Conservation (phyloP, 805 yeast genomes). For the Lachancea sp. region DNA sequence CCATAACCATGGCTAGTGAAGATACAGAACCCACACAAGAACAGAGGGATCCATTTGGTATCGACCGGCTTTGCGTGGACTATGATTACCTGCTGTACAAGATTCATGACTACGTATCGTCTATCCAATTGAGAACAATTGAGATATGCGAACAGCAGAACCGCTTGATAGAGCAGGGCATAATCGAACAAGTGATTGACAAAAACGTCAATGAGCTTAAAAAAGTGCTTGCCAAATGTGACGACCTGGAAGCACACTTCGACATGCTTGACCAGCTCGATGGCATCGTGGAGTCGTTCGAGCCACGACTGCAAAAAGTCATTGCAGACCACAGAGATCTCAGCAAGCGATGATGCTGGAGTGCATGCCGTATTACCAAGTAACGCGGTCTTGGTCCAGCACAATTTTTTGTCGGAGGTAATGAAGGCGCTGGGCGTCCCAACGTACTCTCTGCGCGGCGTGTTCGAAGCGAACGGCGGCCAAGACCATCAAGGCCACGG, state of each 20-base stretch:
- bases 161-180: slow-evolving; percentile 21
- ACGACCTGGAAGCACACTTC: slow-evolving; percentile 45
- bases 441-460: slow-evolving; percentile 19
- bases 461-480: slow-evolving; percentile 28
- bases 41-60: slow-evolving; percentile 50
- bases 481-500: slow-evolving; percentile 26
- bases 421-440: slow-evolving; percentile 23
- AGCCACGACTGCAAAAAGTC: slow-evolving; percentile 29
- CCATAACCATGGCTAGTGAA: not conserved
- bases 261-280: slow-evolving; percentile 47
- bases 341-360: not conserved
- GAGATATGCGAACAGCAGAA: slow-evolving; percentile 23
- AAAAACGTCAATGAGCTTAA: slow-evolving; percentile 38
- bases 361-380: slow-evolving; percentile 16
- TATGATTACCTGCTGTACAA: slow-evolving; percentile 61
- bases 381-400: slow-evolving; percentile 19
- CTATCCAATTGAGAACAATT: slow-evolving; percentile 40
- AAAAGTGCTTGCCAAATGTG: slow-evolving; percentile 38
- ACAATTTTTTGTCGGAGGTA: slow-evolving; percentile 26
- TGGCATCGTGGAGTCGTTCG: slow-evolving; percentile 37
- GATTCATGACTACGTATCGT: slow-evolving; percentile 49
- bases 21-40: not conserved
- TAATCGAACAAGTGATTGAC: slow-evolving; percentile 32
- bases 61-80: slow-evolving; percentile 51
- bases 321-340: slow-evolving; percentile 23